These are phyloP conservation scores for Bisporella sp. DNA, from an alignment of 2,329 filamentous ascomycete genomes.

Conservation along the genomic window DNA sequence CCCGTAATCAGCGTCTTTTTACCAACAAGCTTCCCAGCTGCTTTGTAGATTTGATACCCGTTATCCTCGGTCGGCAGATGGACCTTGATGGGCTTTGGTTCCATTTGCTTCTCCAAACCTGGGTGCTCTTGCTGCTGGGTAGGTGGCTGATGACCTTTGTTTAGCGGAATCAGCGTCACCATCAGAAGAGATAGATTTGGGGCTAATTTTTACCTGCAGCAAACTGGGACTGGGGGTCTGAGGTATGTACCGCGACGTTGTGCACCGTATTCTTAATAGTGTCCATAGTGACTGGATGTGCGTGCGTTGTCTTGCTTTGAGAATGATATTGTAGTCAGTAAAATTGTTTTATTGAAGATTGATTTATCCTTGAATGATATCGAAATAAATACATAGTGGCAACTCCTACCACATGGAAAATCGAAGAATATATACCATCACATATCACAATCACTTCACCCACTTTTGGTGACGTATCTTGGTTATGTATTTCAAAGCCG, in stretches of 20 bases:
- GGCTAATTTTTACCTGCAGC: not conserved
- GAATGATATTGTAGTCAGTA: too few species aligned
- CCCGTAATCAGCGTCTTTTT: conserved; percentile 31
- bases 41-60: not conserved
- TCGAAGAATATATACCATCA: too few species aligned
- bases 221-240: not conserved
- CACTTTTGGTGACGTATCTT: too few species aligned
- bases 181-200: not conserved
- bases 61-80: not conserved
- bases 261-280: not conserved
- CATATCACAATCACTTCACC: too few species aligned
- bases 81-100: not conserved
- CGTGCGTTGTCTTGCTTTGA: too few species aligned
- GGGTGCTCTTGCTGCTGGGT: not conserved
- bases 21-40: not conserved
- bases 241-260: not conserved
- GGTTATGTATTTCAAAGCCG: too few species aligned
- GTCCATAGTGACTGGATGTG: too few species aligned
- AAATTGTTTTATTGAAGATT: too few species aligned
- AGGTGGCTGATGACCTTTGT: not conserved
- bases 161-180: not conserved
- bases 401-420: too few species aligned
- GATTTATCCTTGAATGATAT: too few species aligned
- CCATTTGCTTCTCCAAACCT: not conserved
- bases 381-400: too few species aligned